Evolutionary conservation across 106 monocot genomes (phyloP).

Genomic region (Dactylorhiza incarnata): DNA sequence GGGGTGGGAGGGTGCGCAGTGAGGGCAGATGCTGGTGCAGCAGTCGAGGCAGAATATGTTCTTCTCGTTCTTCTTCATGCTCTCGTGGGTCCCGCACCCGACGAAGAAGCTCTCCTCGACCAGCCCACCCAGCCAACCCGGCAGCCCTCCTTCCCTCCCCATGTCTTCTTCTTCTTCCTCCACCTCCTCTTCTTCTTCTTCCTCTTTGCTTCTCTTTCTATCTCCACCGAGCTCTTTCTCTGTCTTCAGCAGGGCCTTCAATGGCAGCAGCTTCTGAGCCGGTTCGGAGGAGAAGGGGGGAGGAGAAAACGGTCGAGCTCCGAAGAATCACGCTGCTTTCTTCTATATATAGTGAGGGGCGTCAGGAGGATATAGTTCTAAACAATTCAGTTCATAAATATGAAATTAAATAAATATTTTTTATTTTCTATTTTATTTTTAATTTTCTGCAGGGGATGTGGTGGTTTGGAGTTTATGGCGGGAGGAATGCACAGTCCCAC

Average conservation of each 20-base stretch:
- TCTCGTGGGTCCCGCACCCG: conserved; percentile 32
- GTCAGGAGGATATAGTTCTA: neutral
- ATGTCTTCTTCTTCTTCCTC: conserved; percentile 11
- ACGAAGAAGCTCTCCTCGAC: conserved; percentile 53
- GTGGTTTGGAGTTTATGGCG: conserved; percentile 6
- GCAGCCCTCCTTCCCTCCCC: conserved; percentile 9
- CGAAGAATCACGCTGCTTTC: conserved; percentile 6
- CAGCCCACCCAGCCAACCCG: conserved; percentile 48
- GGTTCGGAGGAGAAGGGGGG: neutral
- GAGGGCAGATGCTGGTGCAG: conserved; percentile 58
- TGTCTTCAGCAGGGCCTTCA: neutral
- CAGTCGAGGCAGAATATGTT: conserved; percentile 68
- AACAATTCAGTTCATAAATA: neutral
- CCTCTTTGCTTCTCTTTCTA: conserved; percentile 1
- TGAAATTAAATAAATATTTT: neutral
- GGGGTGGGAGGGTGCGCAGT: conserved; percentile 43
- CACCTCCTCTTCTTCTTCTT: too few species aligned
- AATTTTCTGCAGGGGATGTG: conserved; percentile 6
- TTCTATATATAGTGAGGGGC: conserved; percentile 11
- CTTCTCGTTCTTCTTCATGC: conserved; percentile 65
- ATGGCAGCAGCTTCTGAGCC: neutral
- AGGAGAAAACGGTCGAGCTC: neutral
- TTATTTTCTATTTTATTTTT: neutral
- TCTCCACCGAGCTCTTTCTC: neutral
- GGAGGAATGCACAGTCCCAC: conserved; percentile 5